Evolutionary conservation across 305 asterid species (phyloP).

Genomic region (Fraxinus latifolia): DNA sequence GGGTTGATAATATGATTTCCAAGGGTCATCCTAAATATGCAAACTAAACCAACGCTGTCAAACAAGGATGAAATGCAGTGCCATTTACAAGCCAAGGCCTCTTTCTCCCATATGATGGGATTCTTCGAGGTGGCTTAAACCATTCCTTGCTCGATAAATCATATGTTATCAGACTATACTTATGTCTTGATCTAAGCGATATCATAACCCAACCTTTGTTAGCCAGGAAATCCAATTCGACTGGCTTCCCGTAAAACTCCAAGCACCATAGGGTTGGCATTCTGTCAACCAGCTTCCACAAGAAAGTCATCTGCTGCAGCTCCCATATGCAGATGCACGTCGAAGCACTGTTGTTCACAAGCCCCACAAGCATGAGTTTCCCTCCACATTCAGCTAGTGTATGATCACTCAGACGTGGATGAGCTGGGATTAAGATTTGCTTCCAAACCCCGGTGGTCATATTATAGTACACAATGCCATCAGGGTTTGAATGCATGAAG

Average conservation of each 20-base stretch:
- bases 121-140: conserved; percentile 47
- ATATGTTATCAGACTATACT: conserved; percentile 41
- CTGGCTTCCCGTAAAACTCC: conserved; percentile 56
- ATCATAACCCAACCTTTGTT: conserved; percentile 51
- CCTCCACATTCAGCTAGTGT: conserved; percentile 47
- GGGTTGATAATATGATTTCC: not conserved
- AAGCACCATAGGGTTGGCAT: conserved; percentile 59
- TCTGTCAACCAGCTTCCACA: conserved; percentile 65
- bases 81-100: conserved; percentile 48
- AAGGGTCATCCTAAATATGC: not conserved
- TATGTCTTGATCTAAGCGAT: conserved; percentile 43
- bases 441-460: conserved; percentile 40
- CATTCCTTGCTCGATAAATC: conserved; percentile 41
- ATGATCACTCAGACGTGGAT: conserved; percentile 36
- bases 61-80: conserved; percentile 44
- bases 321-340: conserved; percentile 54
- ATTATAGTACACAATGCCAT: conserved; percentile 44
- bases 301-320: conserved; percentile 53
- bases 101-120: conserved; percentile 40
- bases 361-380: conserved; percentile 48
- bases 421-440: conserved; percentile 42
- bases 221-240: conserved; percentile 48
- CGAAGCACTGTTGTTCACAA: conserved; percentile 43
- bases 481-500: conserved; percentile 47
- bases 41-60: conserved; percentile 40